Base-by-base conservation (phyloP, 768 basidiomycete species). In the Rhizopogon roseolus region DNA sequence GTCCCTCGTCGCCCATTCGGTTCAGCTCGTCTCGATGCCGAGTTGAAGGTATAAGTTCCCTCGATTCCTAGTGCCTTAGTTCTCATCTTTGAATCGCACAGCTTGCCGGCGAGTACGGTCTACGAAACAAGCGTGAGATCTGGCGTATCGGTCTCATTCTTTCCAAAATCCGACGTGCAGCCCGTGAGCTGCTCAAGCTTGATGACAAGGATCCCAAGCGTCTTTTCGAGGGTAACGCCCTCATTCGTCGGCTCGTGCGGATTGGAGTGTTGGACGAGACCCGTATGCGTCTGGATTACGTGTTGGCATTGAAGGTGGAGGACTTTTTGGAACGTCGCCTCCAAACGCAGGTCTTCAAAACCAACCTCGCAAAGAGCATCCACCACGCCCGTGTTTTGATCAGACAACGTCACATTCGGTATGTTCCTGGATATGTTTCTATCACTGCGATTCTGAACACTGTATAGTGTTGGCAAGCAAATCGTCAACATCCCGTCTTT, bases 281-380 rank as follows among this genome's bases (percentile, higher is more conserved):
- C 60, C 89, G 95, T 73, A 98, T 99, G 97, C 86, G 96, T 74
- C 91, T 99, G 76, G 97, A 99, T 89, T 99, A 99, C 87, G 97
- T 98, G 80, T 80, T 99, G 73, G 97, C 96, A 51, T 80, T 98
- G 65, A 98, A 98, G 81, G 86, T 98, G 65, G 97, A 99, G 75
- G 97, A 99, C 77, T 99, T 99, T 88, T 89, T 99, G 88, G 97
- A 99, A 82, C 84, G 97, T 66, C 80, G 97, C 64, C 77, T 99
- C 69, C 97, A 99, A 78, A 99, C 97, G 39, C 97, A 98, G 80
- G 97, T 99, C 65, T 99, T 98, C 90, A 98, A 98, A 84, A 85
- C 81, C 62, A 95, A 95, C 62, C 81, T 99, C 60, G 97, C 97
- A 55, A 98, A 98, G 86, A 86, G 83, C 66, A 97, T 99, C 64